A percentile compares a stretch with the other conserved stretches of the same genome.
These are phyloP conservation scores for Xylaria multiplex DNA, from an alignment of 2,329 filamentous ascomycete genomes.

Conservation along the genomic window DNA sequence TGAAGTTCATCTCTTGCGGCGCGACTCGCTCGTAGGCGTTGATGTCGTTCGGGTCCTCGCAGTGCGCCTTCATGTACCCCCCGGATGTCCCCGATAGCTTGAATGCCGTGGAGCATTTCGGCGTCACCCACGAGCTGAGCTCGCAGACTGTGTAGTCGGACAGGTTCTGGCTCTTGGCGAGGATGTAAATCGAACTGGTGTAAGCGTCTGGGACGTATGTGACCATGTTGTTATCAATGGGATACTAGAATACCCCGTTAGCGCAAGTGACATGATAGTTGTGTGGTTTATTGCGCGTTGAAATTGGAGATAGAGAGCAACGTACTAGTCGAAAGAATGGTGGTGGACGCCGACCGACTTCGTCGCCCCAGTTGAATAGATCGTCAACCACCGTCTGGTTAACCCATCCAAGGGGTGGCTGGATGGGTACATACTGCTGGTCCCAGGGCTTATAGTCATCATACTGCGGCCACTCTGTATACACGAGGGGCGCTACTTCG, in stretches of 20 bases:
- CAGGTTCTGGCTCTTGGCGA: slow-evolving; percentile 59
- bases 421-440: slow-evolving; percentile 50
- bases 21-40: slow-evolving; percentile 64
- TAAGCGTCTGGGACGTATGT: slow-evolving; percentile 60
- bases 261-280: neutral
- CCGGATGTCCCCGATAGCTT: slow-evolving; percentile 66
- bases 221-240: slow-evolving; percentile 73
- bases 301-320: slow-evolving; percentile 34
- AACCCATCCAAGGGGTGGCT: slow-evolving; percentile 52
- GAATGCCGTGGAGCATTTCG: slow-evolving; percentile 73
- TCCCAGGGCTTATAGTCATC: too few relatives aligned
- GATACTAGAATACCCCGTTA: slow-evolving; percentile 55
- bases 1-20: slow-evolving; percentile 43
- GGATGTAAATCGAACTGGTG: slow-evolving; percentile 70
- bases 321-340: slow-evolving; percentile 62
- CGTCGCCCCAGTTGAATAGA: slow-evolving; percentile 72
- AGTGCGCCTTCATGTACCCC: slow-evolving; percentile 68
- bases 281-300: neutral
- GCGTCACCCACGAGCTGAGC: slow-evolving; percentile 70
- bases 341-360: slow-evolving; percentile 59
- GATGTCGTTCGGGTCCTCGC: slow-evolving; percentile 64
- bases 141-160: slow-evolving; percentile 73
- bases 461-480: slow-evolving; percentile 63
- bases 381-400: slow-evolving; percentile 73
- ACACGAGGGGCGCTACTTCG: slow-evolving; percentile 73